Evolutionary conservation across 768 basidiomycete species (phyloP), one percentile per base, ranked within the genome.

Genomic region (Sporobolomyces phaffii): DNA sequence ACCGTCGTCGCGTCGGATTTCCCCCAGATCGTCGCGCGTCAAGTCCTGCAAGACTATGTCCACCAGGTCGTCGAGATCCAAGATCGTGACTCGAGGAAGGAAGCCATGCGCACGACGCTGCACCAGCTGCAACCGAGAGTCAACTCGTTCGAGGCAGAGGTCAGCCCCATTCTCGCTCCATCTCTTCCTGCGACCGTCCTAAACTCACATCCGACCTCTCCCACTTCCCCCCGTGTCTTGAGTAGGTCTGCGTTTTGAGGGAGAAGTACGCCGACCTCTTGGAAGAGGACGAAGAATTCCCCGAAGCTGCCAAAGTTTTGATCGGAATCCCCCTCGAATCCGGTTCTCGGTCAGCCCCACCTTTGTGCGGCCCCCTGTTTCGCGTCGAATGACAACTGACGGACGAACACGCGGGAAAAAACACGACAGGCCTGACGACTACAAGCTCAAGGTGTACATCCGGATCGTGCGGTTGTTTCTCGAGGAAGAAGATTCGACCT

Each of bases 101-200:
- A 82, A 61, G 82, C 93, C 45, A 85, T 96, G 11, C 82, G 90
- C 76, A 85, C 87, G 45, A 86, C 88, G 0, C 81, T 96, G 38
- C 79, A 81, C 24, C 82, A 84, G 36, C 80, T 89, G 43, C 86
- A 90, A 76, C 85, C 88, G 24, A 82, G 89, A 62, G 83, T 91
- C 72, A 90, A 90, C 68, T 91, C 87, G 77, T 94, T 90, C 74
- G 94, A 99, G 76, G 92, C 97, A 78, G 92, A 96, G 83, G 96
- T 91, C 73, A 72, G 84, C 72, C 22, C 24, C 7, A 14, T 31
- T 26, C 45, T 24, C 47, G 20, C 22, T 31, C 48, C 49, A 48
- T 29, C 43, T 43, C 28, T 49, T n/a, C n/a, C n/a, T n/a, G n/a
- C n/a, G n/a, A n/a, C n/a, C n/a, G n/a, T n/a, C n/a, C n/a, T n/a